These are phyloP conservation scores for Xylaria sp. DNA, from an alignment of 2,329 filamentous ascomycete genomes.

Conservation along the genomic window DNA sequence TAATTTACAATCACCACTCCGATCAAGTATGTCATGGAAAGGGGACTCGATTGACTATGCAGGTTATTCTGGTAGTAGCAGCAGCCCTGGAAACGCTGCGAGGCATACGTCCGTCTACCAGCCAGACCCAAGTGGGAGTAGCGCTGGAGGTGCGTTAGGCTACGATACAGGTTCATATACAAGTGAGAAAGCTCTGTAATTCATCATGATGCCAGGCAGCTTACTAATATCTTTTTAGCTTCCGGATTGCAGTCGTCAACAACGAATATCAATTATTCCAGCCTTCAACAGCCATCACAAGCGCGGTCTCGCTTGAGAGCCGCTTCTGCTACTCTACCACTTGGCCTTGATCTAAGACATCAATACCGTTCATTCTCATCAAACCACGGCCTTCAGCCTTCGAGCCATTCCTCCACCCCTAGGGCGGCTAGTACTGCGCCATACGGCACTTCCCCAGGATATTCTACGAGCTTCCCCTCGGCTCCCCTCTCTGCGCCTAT, in stretches of 20 bases:
- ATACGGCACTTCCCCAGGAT: constrained; percentile 50
- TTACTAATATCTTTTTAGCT: constrained; percentile 43
- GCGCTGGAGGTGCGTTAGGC: constrained; percentile 49
- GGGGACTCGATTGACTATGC: constrained; percentile 64
- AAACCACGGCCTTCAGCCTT: constrained; percentile 39
- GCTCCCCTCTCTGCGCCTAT: constrained; percentile 60
- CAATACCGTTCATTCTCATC: constrained; percentile 42
- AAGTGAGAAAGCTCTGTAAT: constrained; percentile 47
- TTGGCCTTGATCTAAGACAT: constrained; percentile 41
- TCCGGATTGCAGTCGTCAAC: constrained; percentile 54
- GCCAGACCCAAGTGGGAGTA: constrained; percentile 52
- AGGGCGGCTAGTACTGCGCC: constrained; percentile 49
- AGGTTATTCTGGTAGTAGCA: constrained; percentile 53
- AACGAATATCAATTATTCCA: constrained; percentile 56
- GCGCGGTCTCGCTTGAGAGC: constrained; percentile 55
- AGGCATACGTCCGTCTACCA: constrained; percentile 59
- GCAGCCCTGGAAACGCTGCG: constrained; percentile 53
- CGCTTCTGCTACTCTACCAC: constrained; percentile 45
- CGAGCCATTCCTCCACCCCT: constrained; percentile 41
- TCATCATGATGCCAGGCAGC: background rate
- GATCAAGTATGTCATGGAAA: constrained; percentile 68
- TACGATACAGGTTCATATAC: constrained; percentile 61
- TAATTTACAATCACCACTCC: constrained; percentile 62
- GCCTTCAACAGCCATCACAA: constrained; percentile 51
- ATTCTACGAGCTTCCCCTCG: constrained; percentile 58